Conservation (phyloP, 805 yeast genomes). For the Wickerhamiella lipophila region DNA sequence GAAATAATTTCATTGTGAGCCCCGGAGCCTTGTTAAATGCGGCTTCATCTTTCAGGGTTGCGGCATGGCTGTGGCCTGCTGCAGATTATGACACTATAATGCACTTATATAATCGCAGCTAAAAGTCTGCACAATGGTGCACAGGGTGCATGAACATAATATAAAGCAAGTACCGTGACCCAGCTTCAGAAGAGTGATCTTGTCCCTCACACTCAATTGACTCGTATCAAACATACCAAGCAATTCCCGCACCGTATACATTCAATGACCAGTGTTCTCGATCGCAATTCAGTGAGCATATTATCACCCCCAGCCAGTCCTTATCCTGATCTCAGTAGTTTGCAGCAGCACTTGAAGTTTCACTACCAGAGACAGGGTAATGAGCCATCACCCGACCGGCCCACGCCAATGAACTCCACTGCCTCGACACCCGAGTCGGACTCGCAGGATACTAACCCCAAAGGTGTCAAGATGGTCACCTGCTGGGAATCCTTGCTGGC, state of each 20-base stretch:
- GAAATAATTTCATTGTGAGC: no score
- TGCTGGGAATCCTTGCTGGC: slow-evolving; percentile 24
- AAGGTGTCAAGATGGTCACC: slow-evolving; percentile 21
- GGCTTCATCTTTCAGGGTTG: neutral
- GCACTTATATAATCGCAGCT: slow-evolving; percentile 1
- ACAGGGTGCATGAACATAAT: slow-evolving; percentile 6
- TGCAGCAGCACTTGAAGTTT: slow-evolving; percentile 8
- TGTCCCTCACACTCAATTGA: neutral
- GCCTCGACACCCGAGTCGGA: slow-evolving; percentile 1
- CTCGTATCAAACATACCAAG: neutral
- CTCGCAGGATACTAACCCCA: slow-evolving; percentile 2
- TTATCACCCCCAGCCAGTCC: slow-evolving; percentile 9
- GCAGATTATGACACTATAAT: neutral
- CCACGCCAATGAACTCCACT: neutral
- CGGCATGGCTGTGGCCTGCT: slow-evolving; percentile 3
- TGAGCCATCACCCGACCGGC: neutral
- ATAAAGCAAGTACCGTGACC: slow-evolving; percentile 9
- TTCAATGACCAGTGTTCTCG: neutral
- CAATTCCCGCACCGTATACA: neutral
- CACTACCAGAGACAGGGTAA: neutral
- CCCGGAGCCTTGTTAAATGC: no score
- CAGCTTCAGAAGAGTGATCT: neutral
- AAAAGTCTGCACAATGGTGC: neutral
- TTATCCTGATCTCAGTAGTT: slow-evolving; percentile 9
- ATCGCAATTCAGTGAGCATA: slow-evolving; percentile 5